Evolutionary conservation across 176 grass and related monocot genomes (phyloP), one percentile per base, ranked within the genome.

Genomic region (Miscanthus lutarioriparius): DNA sequence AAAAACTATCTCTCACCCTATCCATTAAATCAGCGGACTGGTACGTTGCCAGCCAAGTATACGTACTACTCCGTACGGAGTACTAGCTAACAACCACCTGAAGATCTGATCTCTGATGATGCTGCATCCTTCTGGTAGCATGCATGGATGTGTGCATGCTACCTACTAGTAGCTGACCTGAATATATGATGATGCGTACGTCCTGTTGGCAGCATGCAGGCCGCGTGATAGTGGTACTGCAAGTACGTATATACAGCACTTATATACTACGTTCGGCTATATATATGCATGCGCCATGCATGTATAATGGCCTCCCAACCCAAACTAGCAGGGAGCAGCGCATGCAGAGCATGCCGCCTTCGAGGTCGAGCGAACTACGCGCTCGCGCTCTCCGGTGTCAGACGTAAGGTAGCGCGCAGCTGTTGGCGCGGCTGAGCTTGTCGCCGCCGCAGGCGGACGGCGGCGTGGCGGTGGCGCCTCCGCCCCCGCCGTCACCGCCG

Each of bases 381-480:
- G 67, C 59, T 4, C 67, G 17, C 33, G n/a, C 17, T 26, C 16
- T 23, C 10, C 26, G 2, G 64, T 33, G 79, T 90, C 75, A 90
- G 62, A 84, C 80, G 39, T 62, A 90, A 1, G 62, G 89, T 49
- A 87, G 49, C 5, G 80, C 80, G 30, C 81, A 80, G 84, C 32
- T 71, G 49, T 9, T 47, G 40, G 70, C 25, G 68, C 89, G 68
- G 37, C 9, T 5, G 12, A 87, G 68, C 72, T 35, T 82, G 62
- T 35, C 72, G 53, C 72, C 72, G 83, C 76, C 83, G 44, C 87
- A 84, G 0, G 78, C 20, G 4, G 83, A 77, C 12, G 25, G 33
- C 58, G 82, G 7, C 10, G 39, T 12, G n/a, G 67, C 65, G 5
- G 71, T 4, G 26, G 13, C 82, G 62, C 33, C n/a, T n/a, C n/a